Base-by-base conservation (phyloP, 306 rosid genomes). In the Carpinus viminea region DNA sequence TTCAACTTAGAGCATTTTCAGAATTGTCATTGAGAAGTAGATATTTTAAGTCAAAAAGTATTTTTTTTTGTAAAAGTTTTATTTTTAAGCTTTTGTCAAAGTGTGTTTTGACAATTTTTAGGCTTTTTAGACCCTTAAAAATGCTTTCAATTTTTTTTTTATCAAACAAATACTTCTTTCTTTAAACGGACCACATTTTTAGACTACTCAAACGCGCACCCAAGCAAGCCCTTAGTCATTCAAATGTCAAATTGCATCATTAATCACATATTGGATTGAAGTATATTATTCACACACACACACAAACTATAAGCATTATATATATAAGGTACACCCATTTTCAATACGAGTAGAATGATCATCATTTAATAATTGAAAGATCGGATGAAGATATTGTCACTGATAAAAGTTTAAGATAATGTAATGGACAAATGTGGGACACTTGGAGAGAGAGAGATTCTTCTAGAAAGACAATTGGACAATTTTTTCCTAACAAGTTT, bases 331-430 rank as follows among this genome's bases (percentile, higher is more conserved):
- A 53, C 34, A 55, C 74, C 31, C 77, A 79, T 77, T 73, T 83
- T 78, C 79, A 76, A 77, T 59, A 71, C 21, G 77, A 61, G 80
- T 53, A 72, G 79, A 69, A 64, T 43, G 86, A 79, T 83, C 86
- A 86, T 86, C 84, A 79, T 87, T 85, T 86, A 80, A 86, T 86
- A 83, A 91, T 86, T 83, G 91, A 79, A 81, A 81, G 70, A 28
- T 73, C 38, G 72, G 82, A 54, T 60, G 83, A 80, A 66, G 81
- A 71, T 83, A 88, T 83, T 79, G 90, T 86, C 86, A 86, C 81
- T 51, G 77, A 82, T 74, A 81, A 81, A 84, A 74, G 88, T 48
- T 71, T 87, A 85, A 89, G 92, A 88, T 86, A 88, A 91, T 86
- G 91, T 69, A 16, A 69, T 76, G 26, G 90, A 86, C 86, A 81